phyloP scores from a whole-genome alignment of 1,284 basidiomycete genomes.

The Trametes sp. region DNA sequence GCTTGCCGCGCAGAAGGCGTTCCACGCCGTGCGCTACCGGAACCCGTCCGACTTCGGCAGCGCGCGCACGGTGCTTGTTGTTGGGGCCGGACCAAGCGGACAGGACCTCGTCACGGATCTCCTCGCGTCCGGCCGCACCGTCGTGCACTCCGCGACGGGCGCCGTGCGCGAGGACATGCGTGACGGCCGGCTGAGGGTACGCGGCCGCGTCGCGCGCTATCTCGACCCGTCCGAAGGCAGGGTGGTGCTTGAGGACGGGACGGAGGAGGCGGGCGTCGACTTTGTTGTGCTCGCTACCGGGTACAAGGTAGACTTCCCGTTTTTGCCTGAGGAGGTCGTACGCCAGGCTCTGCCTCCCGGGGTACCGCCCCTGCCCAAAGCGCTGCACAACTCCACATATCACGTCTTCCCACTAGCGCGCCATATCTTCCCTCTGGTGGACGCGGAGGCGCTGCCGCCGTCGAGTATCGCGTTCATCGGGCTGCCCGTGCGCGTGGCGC shows the following conservation, averaged over 20 bases:
- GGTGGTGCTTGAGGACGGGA: conserved; percentile 68
- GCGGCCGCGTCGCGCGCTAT: conserved; percentile 52
- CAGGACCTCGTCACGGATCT: conserved; percentile 70
- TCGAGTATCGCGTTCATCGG: conserved; percentile 70
- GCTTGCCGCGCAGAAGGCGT: conserved; percentile 56
- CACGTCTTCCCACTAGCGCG: conserved; percentile 69
- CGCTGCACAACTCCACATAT: conserved; percentile 67
- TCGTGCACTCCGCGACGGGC: conserved; percentile 65
- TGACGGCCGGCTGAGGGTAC: conserved; percentile 49
- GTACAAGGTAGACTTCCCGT: conserved; percentile 69
- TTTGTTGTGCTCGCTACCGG: conserved; percentile 78
- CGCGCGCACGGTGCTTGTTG: conserved; percentile 60
- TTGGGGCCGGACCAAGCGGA: conserved; percentile 77
- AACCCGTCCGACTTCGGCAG: conserved; percentile 54
- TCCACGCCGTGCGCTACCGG: conserved; percentile 74
- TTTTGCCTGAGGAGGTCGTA: conserved; percentile 54
- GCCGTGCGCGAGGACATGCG: conserved; percentile 41
- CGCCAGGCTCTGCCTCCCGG: conserved; percentile 46
- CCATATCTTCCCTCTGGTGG: conserved; percentile 56
- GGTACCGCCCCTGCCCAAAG: conserved; percentile 52
- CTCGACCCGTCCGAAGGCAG: conserved; percentile 49
- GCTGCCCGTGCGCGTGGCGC: conserved; percentile 61
- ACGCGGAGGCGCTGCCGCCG: conserved; percentile 53
- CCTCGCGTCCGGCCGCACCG: conserved; percentile 47
- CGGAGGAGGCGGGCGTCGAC: conserved; percentile 60